A percentile compares a stretch with the other conserved stretches of the same genome.
Evolutionary conservation across 2,329 filamentous ascomycete genomes (phyloP).

Genomic region (Malbranchea cinnamomea): DNA sequence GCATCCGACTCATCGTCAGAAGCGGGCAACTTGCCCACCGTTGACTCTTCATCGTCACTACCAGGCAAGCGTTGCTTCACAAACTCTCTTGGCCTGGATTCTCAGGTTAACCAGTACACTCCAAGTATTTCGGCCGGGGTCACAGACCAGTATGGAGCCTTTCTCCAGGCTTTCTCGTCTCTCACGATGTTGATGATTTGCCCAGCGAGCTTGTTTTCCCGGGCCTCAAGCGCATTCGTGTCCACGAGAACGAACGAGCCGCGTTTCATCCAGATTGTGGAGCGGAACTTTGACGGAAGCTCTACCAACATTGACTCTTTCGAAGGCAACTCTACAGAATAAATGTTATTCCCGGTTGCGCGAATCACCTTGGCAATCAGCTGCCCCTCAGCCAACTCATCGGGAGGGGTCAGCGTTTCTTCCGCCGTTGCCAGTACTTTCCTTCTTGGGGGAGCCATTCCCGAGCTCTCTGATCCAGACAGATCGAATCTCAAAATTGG

Average conservation of each 20-base stretch:
- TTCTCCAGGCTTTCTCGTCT: conserved; percentile 85
- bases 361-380: conserved; percentile 64
- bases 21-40: conserved; percentile 71
- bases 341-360: conserved; percentile 79
- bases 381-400: conserved; percentile 35
- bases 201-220: conserved; percentile 65
- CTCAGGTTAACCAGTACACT: conserved; percentile 7
- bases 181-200: conserved; percentile 88
- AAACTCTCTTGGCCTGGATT: conserved; percentile 62
- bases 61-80: conserved; percentile 48
- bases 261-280: conserved; percentile 84
- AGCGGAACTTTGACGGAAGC: conserved; percentile 71
- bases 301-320: conserved; percentile 58
- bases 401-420: conserved; percentile 49
- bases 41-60: conserved; percentile 67
- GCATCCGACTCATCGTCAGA: conserved; percentile 51
- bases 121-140: neutral
- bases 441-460: conserved; percentile 62
- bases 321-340: conserved; percentile 58
- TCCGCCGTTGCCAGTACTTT: conserved; percentile 64
- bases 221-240: conserved; percentile 45
- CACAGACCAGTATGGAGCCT: conserved; percentile 67
- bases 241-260: conserved; percentile 80
- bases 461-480: too few species aligned
- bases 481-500: neutral